Evolutionary conservation across 169 alveolate species (phyloP).

Genomic region (Miamiensis avidus): DNA sequence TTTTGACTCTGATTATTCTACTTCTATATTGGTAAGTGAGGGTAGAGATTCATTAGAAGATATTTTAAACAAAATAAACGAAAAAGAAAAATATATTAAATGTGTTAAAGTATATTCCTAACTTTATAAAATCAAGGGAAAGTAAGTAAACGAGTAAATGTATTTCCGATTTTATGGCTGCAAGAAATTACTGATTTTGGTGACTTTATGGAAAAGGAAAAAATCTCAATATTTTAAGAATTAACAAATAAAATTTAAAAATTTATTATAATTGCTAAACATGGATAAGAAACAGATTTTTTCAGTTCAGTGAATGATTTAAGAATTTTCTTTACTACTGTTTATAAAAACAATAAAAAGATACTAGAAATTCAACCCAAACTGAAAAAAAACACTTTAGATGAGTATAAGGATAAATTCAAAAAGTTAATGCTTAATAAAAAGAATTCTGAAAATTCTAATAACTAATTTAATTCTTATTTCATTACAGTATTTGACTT

Average conservation of each 20-base stretch:
- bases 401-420: too few species aligned
- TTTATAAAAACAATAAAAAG: conserved; percentile 8
- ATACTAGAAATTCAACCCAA: too few species aligned
- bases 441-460: too few species aligned
- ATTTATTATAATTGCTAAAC: background rate
- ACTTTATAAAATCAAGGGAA: background rate
- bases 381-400: too few species aligned
- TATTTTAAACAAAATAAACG: conserved; percentile 6
- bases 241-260: conserved; percentile 3
- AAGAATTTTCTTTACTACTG: background rate
- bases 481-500: too few species aligned
- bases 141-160: background rate
- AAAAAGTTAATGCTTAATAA: too few species aligned
- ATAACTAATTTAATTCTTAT: too few species aligned
- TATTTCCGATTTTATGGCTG: conserved; percentile 6
- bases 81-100: background rate
- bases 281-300: background rate
- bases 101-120: background rate
- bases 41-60: conserved; percentile 9
- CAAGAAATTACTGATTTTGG: background rate
- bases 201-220: background rate
- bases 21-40: too few species aligned
- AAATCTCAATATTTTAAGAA: background rate
- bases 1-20: too few species aligned
- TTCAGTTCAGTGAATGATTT: background rate